A percentile compares a stretch with the other conserved stretches of the same genome.
Conservation (phyloP, 2,329 filamentous ascomycete genomes). For the Apiospora aurea region DNA sequence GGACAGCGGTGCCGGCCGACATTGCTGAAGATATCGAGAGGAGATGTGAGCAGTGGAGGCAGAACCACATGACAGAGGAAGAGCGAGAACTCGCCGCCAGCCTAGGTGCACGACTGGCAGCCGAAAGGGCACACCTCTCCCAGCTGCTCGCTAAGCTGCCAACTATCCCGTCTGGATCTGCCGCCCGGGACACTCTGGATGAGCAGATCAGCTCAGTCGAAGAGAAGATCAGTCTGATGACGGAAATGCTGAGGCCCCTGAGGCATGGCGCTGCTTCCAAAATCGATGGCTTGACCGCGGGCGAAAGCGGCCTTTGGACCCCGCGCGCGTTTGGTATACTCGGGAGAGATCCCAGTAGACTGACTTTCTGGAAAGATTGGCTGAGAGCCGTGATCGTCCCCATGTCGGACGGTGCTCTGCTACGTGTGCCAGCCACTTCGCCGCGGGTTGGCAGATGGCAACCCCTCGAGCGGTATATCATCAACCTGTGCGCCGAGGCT, state of each 20-base stretch:
- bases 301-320: constrained; percentile 95
- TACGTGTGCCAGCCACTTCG: constrained; percentile 86
- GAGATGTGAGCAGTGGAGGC: constrained; percentile 85
- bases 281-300: constrained; percentile 94
- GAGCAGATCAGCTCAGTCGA: constrained; percentile 96
- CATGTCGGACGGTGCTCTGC: constrained; percentile 87
- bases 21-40: constrained; percentile 85
- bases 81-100: constrained; percentile 93
- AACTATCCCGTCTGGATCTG: constrained; percentile 78
- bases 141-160: constrained; percentile 85
- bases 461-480: constrained; percentile 92
- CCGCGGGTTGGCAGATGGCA: constrained; percentile 94
- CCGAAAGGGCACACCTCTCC: constrained; percentile 88
- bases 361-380: constrained; percentile 99
- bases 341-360: constrained; percentile 82
- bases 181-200: constrained; percentile 83
- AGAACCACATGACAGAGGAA: constrained; percentile 85
- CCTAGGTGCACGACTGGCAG: constrained; percentile 84
- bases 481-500: constrained; percentile 95
- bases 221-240: constrained; percentile 97
- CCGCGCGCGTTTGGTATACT: constrained; percentile 93
- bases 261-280: constrained; percentile 94
- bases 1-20: constrained; percentile 84
- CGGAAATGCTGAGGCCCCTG: constrained; percentile 90
- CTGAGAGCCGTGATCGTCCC: constrained; percentile 91